A percentile compares a stretch with the other conserved stretches of the same genome.
phyloP scores from a whole-genome alignment of 1,284 basidiomycete genomes.

The Singerocomus inundabilis region DNA sequence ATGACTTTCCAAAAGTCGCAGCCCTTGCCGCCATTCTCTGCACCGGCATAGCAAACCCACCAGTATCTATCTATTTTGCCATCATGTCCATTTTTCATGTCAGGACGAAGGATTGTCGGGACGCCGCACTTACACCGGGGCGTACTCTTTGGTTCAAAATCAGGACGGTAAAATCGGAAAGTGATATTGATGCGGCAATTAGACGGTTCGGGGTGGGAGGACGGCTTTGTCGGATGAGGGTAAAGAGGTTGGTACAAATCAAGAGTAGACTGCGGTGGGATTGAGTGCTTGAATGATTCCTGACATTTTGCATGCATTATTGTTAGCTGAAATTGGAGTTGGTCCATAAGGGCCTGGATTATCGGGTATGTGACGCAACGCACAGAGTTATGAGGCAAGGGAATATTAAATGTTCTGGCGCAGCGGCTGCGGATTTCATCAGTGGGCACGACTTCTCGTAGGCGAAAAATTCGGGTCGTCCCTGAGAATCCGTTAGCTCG shows the following conservation, averaged over 20 bases:
- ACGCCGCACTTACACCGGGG: constrained; percentile 79
- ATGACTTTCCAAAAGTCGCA: constrained; percentile 82
- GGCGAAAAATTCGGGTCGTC: constrained; percentile 70
- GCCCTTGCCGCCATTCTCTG: constrained; percentile 81
- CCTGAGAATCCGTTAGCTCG: constrained; percentile 45
- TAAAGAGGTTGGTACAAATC: constrained; percentile 72
- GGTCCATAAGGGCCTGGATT: neutral
- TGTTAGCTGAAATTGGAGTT: constrained; percentile 48
- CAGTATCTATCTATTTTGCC: constrained; percentile 64
- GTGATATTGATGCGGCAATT: constrained; percentile 87
- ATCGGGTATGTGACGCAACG: constrained; percentile 21
- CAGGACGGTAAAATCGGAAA: constrained; percentile 84
- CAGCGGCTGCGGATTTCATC: constrained; percentile 53
- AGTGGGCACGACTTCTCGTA: constrained; percentile 70
- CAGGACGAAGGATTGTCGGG: constrained; percentile 73
- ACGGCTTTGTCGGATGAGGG: constrained; percentile 41
- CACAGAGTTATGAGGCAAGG: constrained; percentile 82
- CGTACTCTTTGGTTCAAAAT: constrained; percentile 70
- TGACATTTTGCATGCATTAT: constrained; percentile 94
- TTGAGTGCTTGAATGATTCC: constrained; percentile 83
- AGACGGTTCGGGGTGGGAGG: constrained; percentile 43
- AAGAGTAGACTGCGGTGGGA: constrained; percentile 74
- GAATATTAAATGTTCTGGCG: constrained; percentile 81
- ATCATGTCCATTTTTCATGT: constrained; percentile 68
- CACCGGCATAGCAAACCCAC: constrained; percentile 85